Evolutionary conservation across 73 alveolate genomes (phyloP).

Genomic region (Durusdinium trenchii): DNA sequence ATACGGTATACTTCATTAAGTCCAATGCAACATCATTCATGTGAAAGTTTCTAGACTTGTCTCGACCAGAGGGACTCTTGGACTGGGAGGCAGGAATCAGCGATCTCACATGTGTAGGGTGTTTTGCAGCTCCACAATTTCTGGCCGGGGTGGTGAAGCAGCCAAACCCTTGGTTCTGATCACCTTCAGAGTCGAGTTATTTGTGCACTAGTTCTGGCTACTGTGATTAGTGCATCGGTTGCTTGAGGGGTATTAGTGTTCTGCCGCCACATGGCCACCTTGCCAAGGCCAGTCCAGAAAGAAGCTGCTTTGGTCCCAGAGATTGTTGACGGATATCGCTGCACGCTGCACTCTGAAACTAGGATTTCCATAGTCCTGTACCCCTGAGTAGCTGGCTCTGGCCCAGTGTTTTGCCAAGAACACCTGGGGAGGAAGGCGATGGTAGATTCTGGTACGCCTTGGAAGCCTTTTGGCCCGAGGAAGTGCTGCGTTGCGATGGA

Average conservation of each 20-base stretch:
- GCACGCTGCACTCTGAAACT: neutral
- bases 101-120: neutral
- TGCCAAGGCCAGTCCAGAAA: conserved; percentile 16
- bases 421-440: neutral
- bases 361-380: neutral
- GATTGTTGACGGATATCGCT: neutral
- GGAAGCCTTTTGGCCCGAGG: neutral
- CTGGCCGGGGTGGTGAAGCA: neutral
- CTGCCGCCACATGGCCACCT: neutral
- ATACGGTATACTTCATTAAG: neutral
- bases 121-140: neutral
- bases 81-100: no score
- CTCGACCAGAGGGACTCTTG: neutral
- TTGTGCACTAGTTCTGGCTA: neutral
- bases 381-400: neutral
- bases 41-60: neutral
- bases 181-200: neutral
- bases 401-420: neutral
- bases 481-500: conserved; percentile 75
- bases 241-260: neutral
- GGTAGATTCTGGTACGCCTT: neutral
- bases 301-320: neutral
- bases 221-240: neutral
- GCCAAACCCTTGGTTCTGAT: neutral
- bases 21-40: neutral